Conservation (phyloP, 306 rosid genomes). For the Mimosa bimucronata region DNA sequence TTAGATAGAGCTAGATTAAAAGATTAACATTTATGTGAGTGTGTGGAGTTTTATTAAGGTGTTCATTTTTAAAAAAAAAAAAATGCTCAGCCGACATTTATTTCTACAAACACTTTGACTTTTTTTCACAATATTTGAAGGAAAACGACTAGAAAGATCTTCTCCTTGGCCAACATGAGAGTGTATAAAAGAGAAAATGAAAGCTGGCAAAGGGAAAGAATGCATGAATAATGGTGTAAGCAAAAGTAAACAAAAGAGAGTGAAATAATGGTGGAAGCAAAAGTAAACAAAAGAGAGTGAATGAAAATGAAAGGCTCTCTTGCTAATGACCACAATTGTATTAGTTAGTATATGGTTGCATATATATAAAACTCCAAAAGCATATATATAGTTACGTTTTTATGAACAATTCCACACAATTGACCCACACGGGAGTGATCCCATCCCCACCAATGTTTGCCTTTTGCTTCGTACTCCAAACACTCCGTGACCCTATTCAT, state of each 20-base stretch:
- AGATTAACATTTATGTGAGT: no score
- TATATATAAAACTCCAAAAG: not conserved
- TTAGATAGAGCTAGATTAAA: no score
- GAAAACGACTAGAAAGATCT: no score
- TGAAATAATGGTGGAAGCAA: not conserved
- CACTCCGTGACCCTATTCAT: constrained; percentile 53
- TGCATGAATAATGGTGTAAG: not conserved
- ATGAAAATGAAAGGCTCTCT: constrained; percentile 24
- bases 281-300: not conserved
- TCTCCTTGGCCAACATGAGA: not conserved
- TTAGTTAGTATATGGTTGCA: not conserved
- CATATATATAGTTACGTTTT: not conserved
- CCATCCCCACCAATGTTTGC: not conserved
- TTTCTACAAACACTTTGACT: no score
- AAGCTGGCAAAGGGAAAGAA: not conserved
- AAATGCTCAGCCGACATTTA: no score
- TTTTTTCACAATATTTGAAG: no score
- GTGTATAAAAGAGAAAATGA: not conserved
- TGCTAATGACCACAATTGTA: constrained; percentile 29
- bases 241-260: not conserved
- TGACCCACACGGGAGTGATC: not conserved
- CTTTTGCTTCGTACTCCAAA: not conserved
- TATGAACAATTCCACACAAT: constrained; percentile 3
- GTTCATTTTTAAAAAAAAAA: no score
- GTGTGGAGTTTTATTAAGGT: no score